phyloP scores from a whole-genome alignment of 208 protist genomes.

The Naegleria lovaniensis region DNA sequence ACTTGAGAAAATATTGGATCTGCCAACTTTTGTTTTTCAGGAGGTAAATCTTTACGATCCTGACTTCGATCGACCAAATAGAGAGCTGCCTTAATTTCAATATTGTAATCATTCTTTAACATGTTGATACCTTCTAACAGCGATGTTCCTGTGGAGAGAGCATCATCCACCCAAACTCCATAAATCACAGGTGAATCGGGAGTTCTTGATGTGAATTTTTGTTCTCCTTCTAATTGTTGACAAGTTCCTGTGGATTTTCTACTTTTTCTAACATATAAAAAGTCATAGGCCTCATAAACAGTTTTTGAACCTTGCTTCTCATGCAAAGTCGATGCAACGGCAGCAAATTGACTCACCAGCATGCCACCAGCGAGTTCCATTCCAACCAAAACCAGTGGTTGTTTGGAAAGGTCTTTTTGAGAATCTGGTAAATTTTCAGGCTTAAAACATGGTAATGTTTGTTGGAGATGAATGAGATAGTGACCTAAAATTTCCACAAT shows the following conservation, averaged over 20 bases:
- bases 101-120: constrained; percentile 34
- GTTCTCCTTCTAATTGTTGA: constrained; percentile 35
- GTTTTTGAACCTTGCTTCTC: neutral
- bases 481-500: constrained; percentile 17
- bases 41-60: constrained; percentile 14
- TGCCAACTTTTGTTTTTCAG: constrained; percentile 22
- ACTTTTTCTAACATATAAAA: constrained; percentile 32
- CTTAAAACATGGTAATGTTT: neutral
- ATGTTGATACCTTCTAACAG: constrained; percentile 28
- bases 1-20: constrained; percentile 7
- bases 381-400: constrained; percentile 27
- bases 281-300: constrained; percentile 19
- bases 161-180: constrained; percentile 35
- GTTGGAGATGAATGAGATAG: neutral
- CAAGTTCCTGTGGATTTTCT: constrained; percentile 30
- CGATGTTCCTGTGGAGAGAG: constrained; percentile 24
- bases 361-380: constrained; percentile 40
- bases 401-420: neutral
- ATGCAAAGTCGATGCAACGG: neutral
- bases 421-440: neutral
- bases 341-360: constrained; percentile 31
- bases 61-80: constrained; percentile 30
- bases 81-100: constrained; percentile 29
- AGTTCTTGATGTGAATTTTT: constrained; percentile 23
- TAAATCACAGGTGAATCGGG: neutral